These are phyloP conservation scores for Solanum ossicruentum DNA, from an alignment of 257 asterid species.

Conservation along the genomic window DNA sequence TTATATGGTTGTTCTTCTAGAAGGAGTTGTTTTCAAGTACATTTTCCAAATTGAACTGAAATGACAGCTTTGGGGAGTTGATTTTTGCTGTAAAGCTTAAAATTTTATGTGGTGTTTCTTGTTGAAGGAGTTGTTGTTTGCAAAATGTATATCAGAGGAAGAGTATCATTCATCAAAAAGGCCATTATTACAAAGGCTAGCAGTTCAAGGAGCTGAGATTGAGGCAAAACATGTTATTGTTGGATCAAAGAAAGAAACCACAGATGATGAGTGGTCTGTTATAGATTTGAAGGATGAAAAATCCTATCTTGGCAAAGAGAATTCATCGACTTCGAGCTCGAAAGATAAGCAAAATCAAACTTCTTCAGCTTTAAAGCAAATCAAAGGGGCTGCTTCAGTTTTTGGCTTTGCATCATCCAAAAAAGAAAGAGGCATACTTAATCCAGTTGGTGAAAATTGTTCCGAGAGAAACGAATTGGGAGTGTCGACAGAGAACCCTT, in stretches of 20 bases:
- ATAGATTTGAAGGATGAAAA: slow-evolving; percentile 53
- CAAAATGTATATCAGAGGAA: slow-evolving; percentile 77
- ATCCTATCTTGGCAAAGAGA: slow-evolving; percentile 7
- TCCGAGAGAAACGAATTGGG: slow-evolving; percentile 19
- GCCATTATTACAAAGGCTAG: slow-evolving; percentile 78
- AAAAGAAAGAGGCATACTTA: slow-evolving; percentile 16
- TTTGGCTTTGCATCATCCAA: slow-evolving; percentile 39
- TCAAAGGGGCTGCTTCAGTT: slow-evolving; percentile 44
- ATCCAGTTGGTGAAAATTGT: background rate
- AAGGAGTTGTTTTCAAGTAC: background rate
- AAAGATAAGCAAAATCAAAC: slow-evolving; percentile 21
- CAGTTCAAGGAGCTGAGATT: slow-evolving; percentile 88
- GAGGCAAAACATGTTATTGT: slow-evolving; percentile 62
- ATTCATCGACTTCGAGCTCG: background rate
- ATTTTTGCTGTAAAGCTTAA: background rate
- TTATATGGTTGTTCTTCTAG: background rate
- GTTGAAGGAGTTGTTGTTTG: slow-evolving; percentile 60
- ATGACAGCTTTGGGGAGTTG: background rate
- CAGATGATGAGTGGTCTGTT: slow-evolving; percentile 61
- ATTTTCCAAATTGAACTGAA: background rate
- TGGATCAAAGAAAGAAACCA: slow-evolving; percentile 20
- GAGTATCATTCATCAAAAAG: slow-evolving; percentile 81
- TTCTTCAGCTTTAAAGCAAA: slow-evolving; percentile 30
- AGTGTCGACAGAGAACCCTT: slow-evolving; percentile 56
- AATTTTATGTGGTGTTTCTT: background rate